Conservation (phyloP, 305 asterid species). For the Fraxinus velutina region DNA sequence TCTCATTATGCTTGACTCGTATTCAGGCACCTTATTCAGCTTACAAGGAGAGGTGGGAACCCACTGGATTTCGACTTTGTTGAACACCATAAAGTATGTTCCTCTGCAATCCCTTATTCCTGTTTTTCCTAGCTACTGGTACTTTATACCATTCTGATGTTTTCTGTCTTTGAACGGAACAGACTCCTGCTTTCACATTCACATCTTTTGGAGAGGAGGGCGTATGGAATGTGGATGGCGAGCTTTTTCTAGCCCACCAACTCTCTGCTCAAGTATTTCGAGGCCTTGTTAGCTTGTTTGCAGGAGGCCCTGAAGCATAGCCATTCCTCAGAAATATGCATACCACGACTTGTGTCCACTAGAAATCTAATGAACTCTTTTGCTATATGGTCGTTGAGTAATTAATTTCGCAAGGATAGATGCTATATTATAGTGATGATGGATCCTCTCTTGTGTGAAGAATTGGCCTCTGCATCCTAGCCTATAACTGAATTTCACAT, state of each 20-base stretch:
- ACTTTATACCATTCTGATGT: background rate
- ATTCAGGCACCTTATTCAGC: slow-evolving; percentile 89
- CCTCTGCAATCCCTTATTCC: background rate
- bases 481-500: background rate
- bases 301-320: slow-evolving; percentile 69
- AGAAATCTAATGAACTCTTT: background rate
- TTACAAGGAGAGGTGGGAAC: slow-evolving; percentile 73
- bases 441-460: background rate
- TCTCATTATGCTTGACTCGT: slow-evolving; percentile 18
- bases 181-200: slow-evolving; percentile 91
- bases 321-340: slow-evolving; percentile 2
- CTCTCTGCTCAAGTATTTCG: slow-evolving; percentile 94
- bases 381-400: background rate
- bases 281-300: slow-evolving; percentile 82
- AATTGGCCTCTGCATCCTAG: background rate
- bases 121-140: background rate
- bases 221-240: slow-evolving; percentile 91
- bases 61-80: slow-evolving; percentile 77
- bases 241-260: slow-evolving; percentile 71
- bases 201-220: slow-evolving; percentile 80
- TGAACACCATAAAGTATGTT: slow-evolving; percentile 79
- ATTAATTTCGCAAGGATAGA: background rate
- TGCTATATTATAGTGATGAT: background rate
- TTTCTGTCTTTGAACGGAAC: slow-evolving; percentile 14
- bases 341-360: background rate